A percentile compares a stretch with the other conserved stretches of the same genome.
Evolutionary conservation across 176 grass and related monocot species (phyloP).

Genomic region (Avena insularis): DNA sequence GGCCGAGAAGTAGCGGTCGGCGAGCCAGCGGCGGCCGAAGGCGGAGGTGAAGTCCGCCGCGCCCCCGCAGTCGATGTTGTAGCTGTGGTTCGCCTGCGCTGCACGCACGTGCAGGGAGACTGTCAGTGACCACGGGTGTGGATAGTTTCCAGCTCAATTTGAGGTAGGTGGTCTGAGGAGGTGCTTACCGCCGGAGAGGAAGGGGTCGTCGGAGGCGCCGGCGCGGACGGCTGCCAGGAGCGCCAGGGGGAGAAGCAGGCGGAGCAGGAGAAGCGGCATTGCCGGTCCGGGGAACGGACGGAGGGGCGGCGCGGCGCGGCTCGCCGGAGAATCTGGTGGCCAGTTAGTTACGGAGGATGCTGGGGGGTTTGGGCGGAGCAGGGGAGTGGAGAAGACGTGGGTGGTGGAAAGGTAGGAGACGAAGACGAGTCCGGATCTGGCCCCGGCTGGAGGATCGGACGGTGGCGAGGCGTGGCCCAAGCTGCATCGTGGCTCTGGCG

Average conservation of each 20-base stretch:
- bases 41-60: conserved; percentile 76
- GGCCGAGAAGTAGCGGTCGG: conserved; percentile 81
- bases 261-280: conserved; percentile 55
- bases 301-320: not conserved
- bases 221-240: conserved; percentile 44
- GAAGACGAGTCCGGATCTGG: conserved; percentile 16
- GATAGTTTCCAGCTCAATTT: not conserved
- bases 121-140: too few species aligned
- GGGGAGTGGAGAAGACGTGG: conserved; percentile 34
- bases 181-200: conserved; percentile 81
- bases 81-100: conserved; percentile 65
- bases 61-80: conserved; percentile 98
- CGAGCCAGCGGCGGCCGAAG: conserved; percentile 80
- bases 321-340: not conserved
- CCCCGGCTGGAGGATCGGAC: conserved; percentile 37
- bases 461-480: not conserved
- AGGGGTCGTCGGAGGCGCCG: conserved; percentile 61
- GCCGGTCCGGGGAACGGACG: too few species aligned
- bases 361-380: not conserved
- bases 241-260: not conserved
- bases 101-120: not conserved
- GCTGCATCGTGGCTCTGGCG: not conserved
- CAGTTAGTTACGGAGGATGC: not conserved
- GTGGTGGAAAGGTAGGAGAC: not conserved
- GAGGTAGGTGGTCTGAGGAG: not conserved